A percentile compares a stretch with the other conserved stretches of the same genome.
Evolutionary conservation across 2,329 filamentous ascomycete species (phyloP).

Genomic region (Colletotrichum theobromicola): DNA sequence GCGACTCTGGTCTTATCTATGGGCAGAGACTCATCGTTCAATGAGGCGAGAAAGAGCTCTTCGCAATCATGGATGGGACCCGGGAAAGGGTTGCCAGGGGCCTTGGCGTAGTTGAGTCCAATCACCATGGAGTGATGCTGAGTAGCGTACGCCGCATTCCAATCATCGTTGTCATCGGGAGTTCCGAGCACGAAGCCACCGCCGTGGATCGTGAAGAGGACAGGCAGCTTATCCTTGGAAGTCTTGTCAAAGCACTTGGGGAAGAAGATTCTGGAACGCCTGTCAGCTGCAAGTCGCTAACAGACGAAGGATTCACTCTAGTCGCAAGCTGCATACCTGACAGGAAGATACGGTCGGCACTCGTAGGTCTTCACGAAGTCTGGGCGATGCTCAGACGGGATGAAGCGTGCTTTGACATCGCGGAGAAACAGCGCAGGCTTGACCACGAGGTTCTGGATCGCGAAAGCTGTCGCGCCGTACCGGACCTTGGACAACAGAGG

Average conservation of each 20-base stretch:
- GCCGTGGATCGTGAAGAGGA: conserved; percentile 56
- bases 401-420: conserved; percentile 1
- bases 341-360: conserved; percentile 18
- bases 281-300: neutral
- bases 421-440: conserved; percentile 10
- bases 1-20: conserved; percentile 46
- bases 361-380: conserved; percentile 19
- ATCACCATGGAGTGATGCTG: conserved; percentile 46
- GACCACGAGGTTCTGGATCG: conserved; percentile 13
- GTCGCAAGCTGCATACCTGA: conserved; percentile 1
- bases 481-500: conserved; percentile 3
- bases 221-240: conserved; percentile 36
- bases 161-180: conserved; percentile 48
- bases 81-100: conserved; percentile 50
- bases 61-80: conserved; percentile 47
- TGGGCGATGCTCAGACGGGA: conserved; percentile 6
- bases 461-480: conserved; percentile 12
- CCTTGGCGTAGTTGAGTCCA: conserved; percentile 53
- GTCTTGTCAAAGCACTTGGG: conserved; percentile 37
- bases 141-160: conserved; percentile 47
- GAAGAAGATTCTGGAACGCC: conserved; percentile 39
- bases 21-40: conserved; percentile 48
- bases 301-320: neutral
- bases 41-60: conserved; percentile 43
- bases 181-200: conserved; percentile 52